Percentiles rank a stretch among this genome's conserved stretches.
Conservation (phyloP, 2,329 filamentous ascomycete species). For the Xylariaceae sp. region DNA sequence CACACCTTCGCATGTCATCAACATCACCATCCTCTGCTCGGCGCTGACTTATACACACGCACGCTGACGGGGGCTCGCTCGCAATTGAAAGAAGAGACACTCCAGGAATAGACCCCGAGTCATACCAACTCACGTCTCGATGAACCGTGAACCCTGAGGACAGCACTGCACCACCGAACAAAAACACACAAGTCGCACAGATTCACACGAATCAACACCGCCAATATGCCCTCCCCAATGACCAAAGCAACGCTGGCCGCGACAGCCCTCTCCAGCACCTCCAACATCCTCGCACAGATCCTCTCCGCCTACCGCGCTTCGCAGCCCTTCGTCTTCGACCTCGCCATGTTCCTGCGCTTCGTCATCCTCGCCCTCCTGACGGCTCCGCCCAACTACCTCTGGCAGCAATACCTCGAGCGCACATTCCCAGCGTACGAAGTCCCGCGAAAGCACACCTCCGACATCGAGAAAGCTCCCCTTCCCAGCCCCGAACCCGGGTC, state of each 20-base stretch:
- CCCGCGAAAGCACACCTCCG: slow-evolving; percentile 6
- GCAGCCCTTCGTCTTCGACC: slow-evolving; percentile 42
- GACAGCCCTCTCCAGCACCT: slow-evolving; percentile 45
- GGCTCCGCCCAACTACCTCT: slow-evolving; percentile 53
- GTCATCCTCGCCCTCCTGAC: slow-evolving; percentile 48
- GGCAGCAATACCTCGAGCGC: slow-evolving; percentile 52
- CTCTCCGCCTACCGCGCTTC: slow-evolving; percentile 44
- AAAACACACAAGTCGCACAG: too few relatives aligned
- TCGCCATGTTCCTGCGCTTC: slow-evolving; percentile 48
- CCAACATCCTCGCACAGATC: slow-evolving; percentile 51
- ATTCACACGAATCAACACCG: not conserved
- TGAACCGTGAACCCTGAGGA: too few relatives aligned
- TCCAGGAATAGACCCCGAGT: too few relatives aligned
- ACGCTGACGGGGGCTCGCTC: too few relatives aligned
- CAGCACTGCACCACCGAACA: too few relatives aligned
- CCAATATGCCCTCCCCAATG: slow-evolving; percentile 44
- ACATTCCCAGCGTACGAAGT: slow-evolving; percentile 44
- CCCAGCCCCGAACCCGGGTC: not conserved
- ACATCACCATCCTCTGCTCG: slow-evolving; percentile 1
- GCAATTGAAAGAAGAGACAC: too few relatives aligned
- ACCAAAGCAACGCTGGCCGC: slow-evolving; percentile 50
- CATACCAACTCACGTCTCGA: too few relatives aligned
- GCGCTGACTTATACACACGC: too few relatives aligned
- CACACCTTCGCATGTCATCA: slow-evolving; percentile 6
- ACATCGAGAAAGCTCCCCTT: slow-evolving; percentile 26